Evolutionary conservation across 176 grass and related monocot genomes (phyloP).

Genomic region (Hyparrhenia diplandra): DNA sequence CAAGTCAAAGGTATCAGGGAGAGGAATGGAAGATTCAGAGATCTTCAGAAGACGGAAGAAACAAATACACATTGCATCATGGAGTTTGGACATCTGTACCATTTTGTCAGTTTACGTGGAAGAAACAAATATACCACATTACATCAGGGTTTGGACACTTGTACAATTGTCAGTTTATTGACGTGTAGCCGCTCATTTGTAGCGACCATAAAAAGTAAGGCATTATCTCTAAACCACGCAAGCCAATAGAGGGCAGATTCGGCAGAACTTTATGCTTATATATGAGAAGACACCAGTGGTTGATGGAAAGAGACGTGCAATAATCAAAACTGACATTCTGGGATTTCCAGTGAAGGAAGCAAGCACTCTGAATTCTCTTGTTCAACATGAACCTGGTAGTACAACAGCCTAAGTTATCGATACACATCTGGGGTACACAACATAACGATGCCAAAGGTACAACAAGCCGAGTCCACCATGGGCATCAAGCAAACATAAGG

Average conservation of each 20-base stretch:
- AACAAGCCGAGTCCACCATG: neutral
- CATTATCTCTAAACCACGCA: neutral
- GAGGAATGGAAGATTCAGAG: neutral
- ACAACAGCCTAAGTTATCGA: conserved; percentile 28
- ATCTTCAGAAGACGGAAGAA: neutral
- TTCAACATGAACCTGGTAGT: conserved; percentile 26
- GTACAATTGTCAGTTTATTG: neutral
- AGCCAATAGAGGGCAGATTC: neutral
- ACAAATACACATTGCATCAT: neutral
- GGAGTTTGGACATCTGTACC: neutral
- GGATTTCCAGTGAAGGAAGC: conserved; percentile 20
- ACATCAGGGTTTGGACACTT: neutral
- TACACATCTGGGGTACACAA: conserved; percentile 1
- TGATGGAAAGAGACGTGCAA: neutral
- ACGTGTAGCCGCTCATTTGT: neutral
- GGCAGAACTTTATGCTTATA: neutral
- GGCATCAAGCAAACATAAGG: conserved; percentile 6
- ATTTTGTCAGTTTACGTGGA: neutral
- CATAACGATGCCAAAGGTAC: neutral
- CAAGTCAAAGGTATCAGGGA: conserved; percentile 11
- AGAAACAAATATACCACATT: neutral
- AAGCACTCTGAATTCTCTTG: conserved; percentile 26
- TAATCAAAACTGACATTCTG: conserved; percentile 33
- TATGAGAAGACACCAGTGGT: neutral
- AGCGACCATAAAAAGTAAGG: neutral